Conservation (phyloP, 495 filamentous ascomycete genomes). For the Tuber borchii region DNA sequence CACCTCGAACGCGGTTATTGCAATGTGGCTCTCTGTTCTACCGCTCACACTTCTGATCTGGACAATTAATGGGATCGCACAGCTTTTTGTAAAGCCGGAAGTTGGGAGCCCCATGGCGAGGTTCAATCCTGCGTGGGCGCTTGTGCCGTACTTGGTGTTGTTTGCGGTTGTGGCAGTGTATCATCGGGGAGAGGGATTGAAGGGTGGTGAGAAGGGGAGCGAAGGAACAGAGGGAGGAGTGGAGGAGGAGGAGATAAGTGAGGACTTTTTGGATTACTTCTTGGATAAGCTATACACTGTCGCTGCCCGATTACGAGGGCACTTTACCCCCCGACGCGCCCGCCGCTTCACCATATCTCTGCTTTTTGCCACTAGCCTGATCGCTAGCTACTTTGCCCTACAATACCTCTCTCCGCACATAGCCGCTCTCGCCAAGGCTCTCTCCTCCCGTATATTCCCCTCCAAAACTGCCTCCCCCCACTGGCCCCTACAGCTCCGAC, state of each 20-base stretch:
- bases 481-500: conserved; percentile 4
- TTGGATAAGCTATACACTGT: conserved; percentile 1
- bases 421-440: conserved; percentile 2
- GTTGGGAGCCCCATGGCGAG: background rate
- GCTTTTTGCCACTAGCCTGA: conserved; percentile 15
- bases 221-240: background rate
- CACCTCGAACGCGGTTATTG: background rate
- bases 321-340: conserved; percentile 9
- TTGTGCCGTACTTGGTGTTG: conserved; percentile 2
- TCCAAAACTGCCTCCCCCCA: background rate
- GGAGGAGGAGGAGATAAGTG: background rate
- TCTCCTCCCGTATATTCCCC: conserved; percentile 10
- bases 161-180: conserved; percentile 15
- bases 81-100: background rate
- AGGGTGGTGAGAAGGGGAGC: conserved; percentile 4
- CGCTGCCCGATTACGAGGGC: conserved; percentile 6
- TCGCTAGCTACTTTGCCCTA: conserved; percentile 23
- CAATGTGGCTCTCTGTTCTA: background rate
- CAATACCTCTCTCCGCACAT: conserved; percentile 10
- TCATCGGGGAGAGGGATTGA: conserved; percentile 9
- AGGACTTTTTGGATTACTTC: background rate
- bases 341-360: conserved; percentile 13
- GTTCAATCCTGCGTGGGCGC: background rate
- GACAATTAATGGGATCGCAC: background rate
- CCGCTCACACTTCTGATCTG: background rate